Percentiles rank a stretch among this genome's conserved stretches.
These are phyloP conservation scores for Stenogyne calaminthoides DNA, from an alignment of 305 asterid species.

Conservation along the genomic window DNA sequence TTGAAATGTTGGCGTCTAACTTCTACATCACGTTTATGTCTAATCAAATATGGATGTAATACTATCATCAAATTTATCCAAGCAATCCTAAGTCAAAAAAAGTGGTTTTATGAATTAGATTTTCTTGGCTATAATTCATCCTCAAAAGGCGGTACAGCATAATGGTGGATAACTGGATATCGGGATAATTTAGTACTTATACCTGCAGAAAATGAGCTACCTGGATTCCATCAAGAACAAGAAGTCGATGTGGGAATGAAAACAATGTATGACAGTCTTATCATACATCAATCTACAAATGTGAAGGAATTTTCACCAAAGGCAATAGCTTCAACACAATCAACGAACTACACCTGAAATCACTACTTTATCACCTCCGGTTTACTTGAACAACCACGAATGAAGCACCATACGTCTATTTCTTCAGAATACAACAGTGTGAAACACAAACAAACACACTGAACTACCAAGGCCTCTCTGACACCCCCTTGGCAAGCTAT, in stretches of 20 bases:
- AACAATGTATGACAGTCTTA: conserved; percentile 53
- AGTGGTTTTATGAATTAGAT: neutral
- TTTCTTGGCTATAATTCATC: neutral
- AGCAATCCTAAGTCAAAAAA: neutral
- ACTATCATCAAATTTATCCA: neutral
- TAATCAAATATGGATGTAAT: neutral
- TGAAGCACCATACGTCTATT: conserved; percentile 35
- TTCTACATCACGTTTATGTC: neutral
- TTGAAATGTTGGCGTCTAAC: neutral
- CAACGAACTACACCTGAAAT: conserved; percentile 79
- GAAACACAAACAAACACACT: conserved; percentile 77
- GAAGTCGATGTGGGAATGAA: conserved; percentile 63
- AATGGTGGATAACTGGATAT: neutral
- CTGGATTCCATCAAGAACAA: conserved; percentile 95
- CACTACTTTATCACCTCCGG: conserved; percentile 69
- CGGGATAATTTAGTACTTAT: conserved; percentile 1
- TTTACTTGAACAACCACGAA: conserved; percentile 57
- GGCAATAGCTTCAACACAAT: conserved; percentile 73
- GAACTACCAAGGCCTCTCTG: conserved; percentile 47
- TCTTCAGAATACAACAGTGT: conserved; percentile 60
- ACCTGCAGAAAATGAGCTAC: no score
- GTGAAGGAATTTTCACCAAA: conserved; percentile 75
- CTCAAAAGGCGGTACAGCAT: neutral
- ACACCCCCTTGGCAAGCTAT: conserved; percentile 40
- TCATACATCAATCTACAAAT: conserved; percentile 48